phyloP scores from a whole-genome alignment of 352 stramenopile species.

The Phytophthora europaea region DNA sequence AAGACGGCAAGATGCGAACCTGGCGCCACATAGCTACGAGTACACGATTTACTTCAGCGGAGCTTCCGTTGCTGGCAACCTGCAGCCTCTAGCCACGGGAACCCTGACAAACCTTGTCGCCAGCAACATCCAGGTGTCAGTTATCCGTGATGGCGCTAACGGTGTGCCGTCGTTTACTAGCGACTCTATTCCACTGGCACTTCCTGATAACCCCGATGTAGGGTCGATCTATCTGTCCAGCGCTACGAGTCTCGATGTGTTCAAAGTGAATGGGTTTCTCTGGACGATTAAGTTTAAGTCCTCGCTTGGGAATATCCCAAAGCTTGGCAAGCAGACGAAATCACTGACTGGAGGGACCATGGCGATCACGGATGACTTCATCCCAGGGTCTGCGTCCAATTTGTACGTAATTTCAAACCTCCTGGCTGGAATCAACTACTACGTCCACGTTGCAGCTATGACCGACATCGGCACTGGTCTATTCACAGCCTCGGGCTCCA shows the following conservation, averaged over 20 bases:
- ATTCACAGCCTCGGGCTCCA: slow-evolving; percentile 50
- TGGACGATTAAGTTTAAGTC: slow-evolving; percentile 89
- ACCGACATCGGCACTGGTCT: slow-evolving; percentile 66
- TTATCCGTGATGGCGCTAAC: slow-evolving; percentile 43
- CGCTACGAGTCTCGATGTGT: slow-evolving; percentile 54
- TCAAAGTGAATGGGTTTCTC: slow-evolving; percentile 82
- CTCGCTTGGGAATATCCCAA: slow-evolving; percentile 72
- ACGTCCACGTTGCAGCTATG: slow-evolving; percentile 63
- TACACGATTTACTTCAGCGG: slow-evolving; percentile 86
- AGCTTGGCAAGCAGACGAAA: slow-evolving; percentile 42
- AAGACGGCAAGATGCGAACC: slow-evolving; percentile 44
- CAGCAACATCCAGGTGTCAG: slow-evolving; percentile 43
- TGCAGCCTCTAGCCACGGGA: slow-evolving; percentile 35
- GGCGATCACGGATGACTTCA: slow-evolving; percentile 53
- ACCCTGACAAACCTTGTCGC: slow-evolving; percentile 40
- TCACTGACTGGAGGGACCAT: slow-evolving; percentile 38
- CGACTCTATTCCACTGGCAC: slow-evolving; percentile 66
- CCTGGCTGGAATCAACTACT: slow-evolving; percentile 74
- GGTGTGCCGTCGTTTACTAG: slow-evolving; percentile 38
- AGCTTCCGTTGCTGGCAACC: slow-evolving; percentile 46
- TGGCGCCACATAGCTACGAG: slow-evolving; percentile 67
- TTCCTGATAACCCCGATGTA: slow-evolving; percentile 29
- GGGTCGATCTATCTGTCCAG: slow-evolving; percentile 49
- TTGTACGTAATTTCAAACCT: slow-evolving; percentile 63
- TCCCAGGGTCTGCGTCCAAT: slow-evolving; percentile 48